Conservation (phyloP, 2,329 filamentous ascomycete species). For the Aspergillus chevalieri region DNA sequence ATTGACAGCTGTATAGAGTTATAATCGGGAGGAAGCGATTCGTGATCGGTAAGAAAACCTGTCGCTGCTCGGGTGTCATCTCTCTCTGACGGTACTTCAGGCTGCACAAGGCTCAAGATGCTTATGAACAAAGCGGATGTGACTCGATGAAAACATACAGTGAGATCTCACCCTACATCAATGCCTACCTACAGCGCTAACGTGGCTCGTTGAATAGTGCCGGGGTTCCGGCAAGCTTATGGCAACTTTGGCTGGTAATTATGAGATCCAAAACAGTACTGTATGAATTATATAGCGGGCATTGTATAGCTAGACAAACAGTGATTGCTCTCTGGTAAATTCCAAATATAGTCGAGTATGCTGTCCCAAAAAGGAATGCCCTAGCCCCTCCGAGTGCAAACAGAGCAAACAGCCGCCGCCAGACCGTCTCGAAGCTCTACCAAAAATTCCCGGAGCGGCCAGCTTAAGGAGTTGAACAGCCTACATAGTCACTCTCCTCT, state of each 20-base stretch:
- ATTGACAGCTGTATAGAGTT: slow-evolving; percentile 27
- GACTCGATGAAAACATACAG: slow-evolving; percentile 19
- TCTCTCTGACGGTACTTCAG: slow-evolving; percentile 17
- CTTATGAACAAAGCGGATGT: slow-evolving; percentile 38
- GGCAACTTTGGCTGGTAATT: slow-evolving; percentile 10
- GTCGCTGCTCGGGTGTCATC: neutral
- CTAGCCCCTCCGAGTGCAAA: slow-evolving; percentile 32
- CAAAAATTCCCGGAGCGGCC: slow-evolving; percentile 31
- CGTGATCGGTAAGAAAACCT: slow-evolving; percentile 39
- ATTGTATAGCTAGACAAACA: neutral
- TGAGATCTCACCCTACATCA: slow-evolving; percentile 13
- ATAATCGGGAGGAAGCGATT: slow-evolving; percentile 52
- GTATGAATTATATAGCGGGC: neutral
- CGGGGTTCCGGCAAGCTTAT: slow-evolving; percentile 16
- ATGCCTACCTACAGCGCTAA: neutral
- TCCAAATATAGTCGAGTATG: neutral
- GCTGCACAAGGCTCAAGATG: slow-evolving; percentile 34
- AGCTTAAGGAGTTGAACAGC: slow-evolving; percentile 16
- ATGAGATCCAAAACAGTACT: neutral
- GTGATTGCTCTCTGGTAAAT: neutral
- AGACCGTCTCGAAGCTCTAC: slow-evolving; percentile 26
- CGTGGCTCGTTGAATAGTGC: slow-evolving; percentile 9
- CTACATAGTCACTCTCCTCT: slow-evolving; percentile 2
- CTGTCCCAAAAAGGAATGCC: slow-evolving; percentile 11
- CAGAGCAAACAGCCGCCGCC: slow-evolving; percentile 30